Evolutionary conservation across 345 rosid genomes (phyloP).

Genomic region (Mallotus nudiflorus): DNA sequence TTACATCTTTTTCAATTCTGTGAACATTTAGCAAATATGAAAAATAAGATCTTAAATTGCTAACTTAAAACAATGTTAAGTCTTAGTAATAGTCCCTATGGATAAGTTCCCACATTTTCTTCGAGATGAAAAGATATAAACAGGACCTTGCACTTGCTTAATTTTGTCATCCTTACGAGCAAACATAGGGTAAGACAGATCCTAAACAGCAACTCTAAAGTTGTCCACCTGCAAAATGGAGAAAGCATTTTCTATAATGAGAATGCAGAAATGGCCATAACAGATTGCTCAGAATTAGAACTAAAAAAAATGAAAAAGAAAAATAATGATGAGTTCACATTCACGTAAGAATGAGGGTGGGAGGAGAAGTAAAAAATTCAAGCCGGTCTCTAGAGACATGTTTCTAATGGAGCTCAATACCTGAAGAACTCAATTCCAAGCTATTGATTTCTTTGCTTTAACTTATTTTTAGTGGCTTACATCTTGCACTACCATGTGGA

Average conservation of each 20-base stretch:
- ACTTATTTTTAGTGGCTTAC: too few relatives aligned
- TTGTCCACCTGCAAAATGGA: constrained; percentile 20
- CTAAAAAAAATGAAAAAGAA: too few relatives aligned
- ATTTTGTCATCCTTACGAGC: neutral
- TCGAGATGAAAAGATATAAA: neutral
- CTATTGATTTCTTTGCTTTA: neutral
- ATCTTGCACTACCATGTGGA: neutral
- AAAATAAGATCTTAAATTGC: neutral
- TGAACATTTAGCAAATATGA: neutral
- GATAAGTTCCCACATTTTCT: neutral
- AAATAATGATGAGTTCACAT: neutral
- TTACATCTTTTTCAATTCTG: neutral
- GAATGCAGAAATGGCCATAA: neutral
- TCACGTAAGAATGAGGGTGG: too few relatives aligned
- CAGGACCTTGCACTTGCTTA: constrained; percentile 1
- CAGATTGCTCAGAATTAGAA: neutral
- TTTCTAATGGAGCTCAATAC: neutral
- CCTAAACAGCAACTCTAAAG: neutral
- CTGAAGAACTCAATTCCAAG: neutral
- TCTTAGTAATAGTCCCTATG: neutral
- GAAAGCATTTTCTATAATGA: too few relatives aligned
- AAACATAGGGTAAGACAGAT: neutral
- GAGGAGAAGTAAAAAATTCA: neutral
- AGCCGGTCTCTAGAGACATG: neutral
- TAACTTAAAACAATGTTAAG: neutral